Base-by-base conservation (phyloP, 306 rosid genomes). In the Medicago arabica region DNA sequence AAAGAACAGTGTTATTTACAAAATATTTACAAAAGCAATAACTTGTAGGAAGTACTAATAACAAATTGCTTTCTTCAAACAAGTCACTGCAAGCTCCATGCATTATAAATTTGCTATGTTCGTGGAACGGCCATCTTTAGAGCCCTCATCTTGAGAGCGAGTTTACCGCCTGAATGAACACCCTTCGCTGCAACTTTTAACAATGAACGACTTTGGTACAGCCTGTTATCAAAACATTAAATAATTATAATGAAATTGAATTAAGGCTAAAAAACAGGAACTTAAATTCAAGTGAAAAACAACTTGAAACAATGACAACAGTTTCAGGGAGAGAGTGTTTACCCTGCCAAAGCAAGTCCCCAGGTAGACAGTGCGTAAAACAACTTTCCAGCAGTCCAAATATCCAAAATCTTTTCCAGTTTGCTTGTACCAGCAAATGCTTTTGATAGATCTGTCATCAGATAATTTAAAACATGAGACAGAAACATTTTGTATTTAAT, bases 261-360 rank as follows among this genome's bases (percentile, higher is more conserved):
- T 31, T 67, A 44, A 43, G 49, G 74, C 49, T 17, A 62, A 7
- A 62, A 81, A 31, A 3, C 58, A 66, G 8, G 16, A 40, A 28
- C 10, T 44, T 34, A 28, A 60, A 28, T 31, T 28, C 15, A 19
- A 7, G 19, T 60, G 43, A 28, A 60, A 60, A 71, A 38, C 71
- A 70, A 10, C 72, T 60, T 15, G 51, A 50, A 13, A 34, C 47
- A 18, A 54, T 50, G 70, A 19, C 69, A 63, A 49, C 58, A 57
- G 70, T 54, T 63, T 55, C 11, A 49, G 68, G 19, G 41, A 70
- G 82, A 23, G 38, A 23, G 71, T 39, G 82, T 79, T 79, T 80
- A 95, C 97, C 97, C 97, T 0, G 89, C 84, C 75, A 95, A 87
- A 78, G 99, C 91, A 83, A 95, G 97, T 77, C 99, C 99, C 99